These are phyloP conservation scores for Usnea hakonensis DNA, from an alignment of 495 filamentous ascomycete species.

Conservation along the genomic window DNA sequence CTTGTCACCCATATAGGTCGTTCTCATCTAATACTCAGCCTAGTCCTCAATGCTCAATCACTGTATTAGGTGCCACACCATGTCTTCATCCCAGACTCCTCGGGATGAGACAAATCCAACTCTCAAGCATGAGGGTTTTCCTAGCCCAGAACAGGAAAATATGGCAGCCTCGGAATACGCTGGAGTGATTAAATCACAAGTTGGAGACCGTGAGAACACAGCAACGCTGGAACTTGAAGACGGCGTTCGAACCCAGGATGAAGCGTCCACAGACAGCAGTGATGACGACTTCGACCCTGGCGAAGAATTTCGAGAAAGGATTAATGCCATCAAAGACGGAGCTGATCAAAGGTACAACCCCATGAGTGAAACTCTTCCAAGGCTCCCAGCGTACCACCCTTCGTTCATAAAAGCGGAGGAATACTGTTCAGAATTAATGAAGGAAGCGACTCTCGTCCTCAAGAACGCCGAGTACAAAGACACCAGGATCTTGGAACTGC, in stretches of 20 bases:
- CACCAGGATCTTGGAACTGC: not conserved
- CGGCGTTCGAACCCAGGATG: not conserved
- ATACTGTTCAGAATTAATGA: not conserved
- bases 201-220: not conserved
- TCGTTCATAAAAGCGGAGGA: constrained; percentile 4
- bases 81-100: not conserved
- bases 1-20: not conserved
- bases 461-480: constrained; percentile 1
- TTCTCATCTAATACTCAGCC: not conserved
- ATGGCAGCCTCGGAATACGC: too few relatives aligned
- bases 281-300: not conserved
- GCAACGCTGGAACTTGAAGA: not conserved
- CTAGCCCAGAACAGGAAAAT: not conserved
- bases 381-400: constrained; percentile 4
- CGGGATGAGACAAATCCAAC: not conserved
- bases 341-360: not conserved
- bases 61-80: not conserved
- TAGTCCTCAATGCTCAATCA: not conserved
- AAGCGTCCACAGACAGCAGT: not conserved
- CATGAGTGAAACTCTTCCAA: not conserved
- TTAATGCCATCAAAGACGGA: not conserved
- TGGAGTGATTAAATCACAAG: too few relatives aligned
- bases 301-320: constrained; percentile 2
- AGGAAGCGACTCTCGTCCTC: not conserved
- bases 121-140: not conserved